phyloP scores from a whole-genome alignment of 148 eudicot species.

The Linanthus parryae region DNA sequence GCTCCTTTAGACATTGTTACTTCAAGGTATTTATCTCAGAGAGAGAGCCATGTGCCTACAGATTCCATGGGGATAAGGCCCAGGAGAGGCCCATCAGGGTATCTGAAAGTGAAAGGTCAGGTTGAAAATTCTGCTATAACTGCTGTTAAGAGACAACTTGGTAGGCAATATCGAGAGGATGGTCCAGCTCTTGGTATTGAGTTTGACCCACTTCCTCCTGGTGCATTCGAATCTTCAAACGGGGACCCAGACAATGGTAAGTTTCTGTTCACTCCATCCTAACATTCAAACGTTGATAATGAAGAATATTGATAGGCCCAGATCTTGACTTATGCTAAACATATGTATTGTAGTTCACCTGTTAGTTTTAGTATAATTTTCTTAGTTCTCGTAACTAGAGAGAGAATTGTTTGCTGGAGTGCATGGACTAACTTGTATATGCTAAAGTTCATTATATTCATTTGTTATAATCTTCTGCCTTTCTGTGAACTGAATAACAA shows the following conservation, averaged over 20 bases:
- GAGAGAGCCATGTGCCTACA: constrained; percentile 16
- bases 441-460: too few relatives aligned
- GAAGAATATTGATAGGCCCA: not conserved
- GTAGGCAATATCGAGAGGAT: constrained; percentile 65
- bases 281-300: not conserved
- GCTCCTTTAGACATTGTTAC: constrained; percentile 25
- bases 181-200: constrained; percentile 88
- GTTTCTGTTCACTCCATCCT: not conserved
- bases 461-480: too few relatives aligned
- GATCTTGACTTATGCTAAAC: too few relatives aligned
- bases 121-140: constrained; percentile 80
- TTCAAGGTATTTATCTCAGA: constrained; percentile 39
- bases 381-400: too few relatives aligned
- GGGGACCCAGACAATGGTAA: constrained; percentile 43
- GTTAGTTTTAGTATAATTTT: too few relatives aligned
- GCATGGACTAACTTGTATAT: too few relatives aligned
- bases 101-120: constrained; percentile 80
- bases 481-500: too few relatives aligned
- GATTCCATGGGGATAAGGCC: constrained; percentile 22
- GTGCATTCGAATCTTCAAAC: constrained; percentile 69
- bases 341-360: too few relatives aligned
- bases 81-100: constrained; percentile 80
- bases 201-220: constrained; percentile 92
- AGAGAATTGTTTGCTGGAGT: too few relatives aligned
- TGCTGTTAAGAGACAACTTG: constrained; percentile 89